Percentiles rank a stretch among this genome's conserved stretches.
Evolutionary conservation across 1,284 basidiomycete genomes (phyloP).

Genomic region (Ganoderma lingzhi): DNA sequence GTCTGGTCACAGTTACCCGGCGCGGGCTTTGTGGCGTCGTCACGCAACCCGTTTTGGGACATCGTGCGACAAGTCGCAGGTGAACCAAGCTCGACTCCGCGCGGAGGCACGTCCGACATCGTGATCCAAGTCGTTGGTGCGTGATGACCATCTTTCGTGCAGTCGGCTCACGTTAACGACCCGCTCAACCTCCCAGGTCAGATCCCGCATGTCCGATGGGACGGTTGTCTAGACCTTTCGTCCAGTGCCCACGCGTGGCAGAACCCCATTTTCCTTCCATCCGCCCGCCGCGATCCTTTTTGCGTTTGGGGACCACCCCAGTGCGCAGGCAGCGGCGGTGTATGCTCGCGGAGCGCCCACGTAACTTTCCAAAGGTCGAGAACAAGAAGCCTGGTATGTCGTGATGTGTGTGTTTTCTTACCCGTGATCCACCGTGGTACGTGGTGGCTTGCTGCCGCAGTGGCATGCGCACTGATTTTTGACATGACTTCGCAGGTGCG

Average conservation of each 20-base stretch:
- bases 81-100: not conserved
- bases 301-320: not conserved
- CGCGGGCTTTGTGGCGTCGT: not conserved
- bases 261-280: not conserved
- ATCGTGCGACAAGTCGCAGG: not conserved
- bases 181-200: not conserved
- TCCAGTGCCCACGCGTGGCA: not conserved
- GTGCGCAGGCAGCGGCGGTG: not conserved
- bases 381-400: not conserved
- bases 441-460: not conserved
- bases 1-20: not conserved
- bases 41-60: not conserved
- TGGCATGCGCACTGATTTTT: not conserved
- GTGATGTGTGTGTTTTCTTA: not conserved
- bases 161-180: not conserved
- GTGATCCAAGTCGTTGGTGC: not conserved
- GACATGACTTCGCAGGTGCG: too few species aligned
- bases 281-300: not conserved
- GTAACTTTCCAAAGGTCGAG: not conserved
- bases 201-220: not conserved
- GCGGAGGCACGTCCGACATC: not conserved
- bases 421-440: not conserved
- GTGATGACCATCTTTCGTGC: slow-evolving; percentile 4
- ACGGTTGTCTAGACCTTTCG: not conserved
- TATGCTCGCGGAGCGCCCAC: not conserved